Base-by-base conservation (phyloP, 2,329 filamentous ascomycete species). In the Atkinsonella hypoxylon region DNA sequence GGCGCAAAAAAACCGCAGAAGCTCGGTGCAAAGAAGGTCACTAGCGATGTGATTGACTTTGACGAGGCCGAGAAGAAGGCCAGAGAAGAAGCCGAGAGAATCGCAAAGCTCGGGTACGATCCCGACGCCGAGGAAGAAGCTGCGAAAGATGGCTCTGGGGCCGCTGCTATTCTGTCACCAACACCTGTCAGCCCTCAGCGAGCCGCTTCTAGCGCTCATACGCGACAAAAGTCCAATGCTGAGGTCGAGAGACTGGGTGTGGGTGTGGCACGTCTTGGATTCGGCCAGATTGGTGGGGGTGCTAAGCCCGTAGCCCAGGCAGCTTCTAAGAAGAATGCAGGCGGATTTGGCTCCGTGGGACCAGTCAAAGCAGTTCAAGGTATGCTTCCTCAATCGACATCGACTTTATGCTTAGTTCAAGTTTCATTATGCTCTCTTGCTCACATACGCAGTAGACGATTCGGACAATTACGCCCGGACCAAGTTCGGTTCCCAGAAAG, bases 51-150 rank as follows among this genome's bases (percentile, higher is more conserved):
- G 12, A 90, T 98, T 55, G 91, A 98, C 71, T 98, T 98, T 62
- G 93, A 98, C 57, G 93, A 91, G 67, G 93, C 90, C 3, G 93
- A 98, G 75, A 89, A 87, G 69, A 95, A 94, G 71, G 93, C 93
- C 42, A 95, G 91, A 67, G 93, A 97, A 69, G 93, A 98, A 69
- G 93, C 90, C 2, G 93, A 97, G 68, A 84, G 93, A 58, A 93
- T 96, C 64, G 89, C 85, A 65, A 95, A 95, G 70, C 75, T 98
- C 20, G 93, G 93, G 39, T 98, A 98, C 62, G 89, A 98, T 61
- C 89, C 90, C 1, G 86, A 96, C 56, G 90, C 89, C 18, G 91
- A 95, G 67, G 78, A 78, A 58, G 77, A 67, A 45, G 75, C 65
- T 56, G 67, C 70, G 54, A 66, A 66, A 34, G 59, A 70, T 38